Percentiles rank a stretch among this genome's conserved stretches.
Conservation (phyloP, 2,329 filamentous ascomycete genomes). For the Penicillium polonicum region DNA sequence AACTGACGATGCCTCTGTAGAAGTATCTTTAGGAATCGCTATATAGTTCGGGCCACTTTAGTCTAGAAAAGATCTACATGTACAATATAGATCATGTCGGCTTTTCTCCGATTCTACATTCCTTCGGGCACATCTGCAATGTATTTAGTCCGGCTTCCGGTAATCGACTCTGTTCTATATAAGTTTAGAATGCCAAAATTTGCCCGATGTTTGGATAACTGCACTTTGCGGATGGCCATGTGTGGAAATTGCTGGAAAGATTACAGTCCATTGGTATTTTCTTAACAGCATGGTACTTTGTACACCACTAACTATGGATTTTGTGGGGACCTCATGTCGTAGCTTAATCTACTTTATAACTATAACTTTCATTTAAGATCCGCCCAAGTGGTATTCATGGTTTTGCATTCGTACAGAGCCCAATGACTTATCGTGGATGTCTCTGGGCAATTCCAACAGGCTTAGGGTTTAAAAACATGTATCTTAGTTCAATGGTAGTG, state of each 20-base stretch:
- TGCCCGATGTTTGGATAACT: neutral
- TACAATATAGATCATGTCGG: neutral
- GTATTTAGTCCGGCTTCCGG: neutral
- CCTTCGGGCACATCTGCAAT: neutral
- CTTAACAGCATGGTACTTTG: neutral
- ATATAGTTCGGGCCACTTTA: neutral
- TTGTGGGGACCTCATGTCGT: neutral
- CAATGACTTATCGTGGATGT: neutral
- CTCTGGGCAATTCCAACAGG: neutral
- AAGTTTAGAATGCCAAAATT: neutral
- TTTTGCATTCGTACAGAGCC: neutral
- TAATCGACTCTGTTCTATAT: neutral
- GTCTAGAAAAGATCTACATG: neutral
- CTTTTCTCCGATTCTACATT: neutral
- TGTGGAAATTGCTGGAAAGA: neutral
- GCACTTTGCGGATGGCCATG: neutral
- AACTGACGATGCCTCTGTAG: neutral
- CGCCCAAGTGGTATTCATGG: too few relatives aligned
- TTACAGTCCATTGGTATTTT: neutral
- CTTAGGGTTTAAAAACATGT: too few relatives aligned
- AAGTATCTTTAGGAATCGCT: neutral
- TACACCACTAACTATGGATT: neutral
- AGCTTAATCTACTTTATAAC: neutral
- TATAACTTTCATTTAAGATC: neutral
- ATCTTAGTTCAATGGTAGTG: too few relatives aligned